Evolutionary conservation across 106 monocot species (phyloP), one percentile per base, ranked within the genome.

Genomic region (Phalaenopsis aphrodite): DNA sequence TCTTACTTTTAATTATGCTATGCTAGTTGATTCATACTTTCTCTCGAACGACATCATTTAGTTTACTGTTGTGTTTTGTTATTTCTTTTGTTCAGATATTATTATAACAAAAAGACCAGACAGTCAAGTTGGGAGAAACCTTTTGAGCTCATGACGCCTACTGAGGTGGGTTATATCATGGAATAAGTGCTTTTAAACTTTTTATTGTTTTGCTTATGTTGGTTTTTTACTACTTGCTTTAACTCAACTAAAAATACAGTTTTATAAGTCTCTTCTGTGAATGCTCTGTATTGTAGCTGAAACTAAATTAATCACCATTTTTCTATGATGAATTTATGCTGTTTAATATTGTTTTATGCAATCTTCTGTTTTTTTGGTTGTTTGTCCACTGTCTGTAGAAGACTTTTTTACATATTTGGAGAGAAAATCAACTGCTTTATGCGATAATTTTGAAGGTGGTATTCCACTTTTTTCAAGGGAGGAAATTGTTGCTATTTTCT

Each of bases 51-150:
- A 36, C 7, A 37, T 24, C 72, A 36, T 75, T 74, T 75, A 14
- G 49, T 57, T 83, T 11, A 16, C 48, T 77, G 77, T 17, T 36
- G 39, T 78, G 9, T 71, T 83, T 56, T 55, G 9, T 78, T 83
- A 41, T 47, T 76, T 76, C 14, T 69, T 41, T 16, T 69, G n/a
- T 79, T 39, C 45, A 99, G 98, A 77, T 99, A 99, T 61, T 99
- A 99, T 78, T 93, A 91, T 69, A 99, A 99, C 82, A 99, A 93
- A 84, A 99, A 91, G 85, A 99, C 94, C 8, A 89, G 83, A 55
- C 94, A 93, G 79, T 99, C 98, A 84, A 91, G 90, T 78, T 99
- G 98, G 98, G 98, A 93, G 82, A 99, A 99, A 81, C 98, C 98
- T 19, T 49, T 84, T 78, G 98, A 99, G 75, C 65, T 99, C 64